Evolutionary conservation across 805 yeast genomes (phyloP), one percentile per base, ranked within the genome.

Genomic region (Yueomyces sinensis): DNA sequence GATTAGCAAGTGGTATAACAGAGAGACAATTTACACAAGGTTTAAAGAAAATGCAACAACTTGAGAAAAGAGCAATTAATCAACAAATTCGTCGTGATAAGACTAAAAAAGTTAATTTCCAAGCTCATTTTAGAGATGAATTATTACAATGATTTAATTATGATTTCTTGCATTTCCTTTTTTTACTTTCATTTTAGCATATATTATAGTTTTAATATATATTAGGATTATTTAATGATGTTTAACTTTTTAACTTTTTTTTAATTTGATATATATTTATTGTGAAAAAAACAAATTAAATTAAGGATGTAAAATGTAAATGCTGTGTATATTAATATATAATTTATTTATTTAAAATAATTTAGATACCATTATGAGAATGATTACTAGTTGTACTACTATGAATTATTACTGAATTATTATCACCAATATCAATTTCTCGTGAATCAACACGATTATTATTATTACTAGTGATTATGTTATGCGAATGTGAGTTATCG

Each of bases 91-190:
- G 59, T 27, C 62, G 75, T 41, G 81, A 82, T 22, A 11, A 20
- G 24, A 70, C 74, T 37, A 81, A 74, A 56, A 73, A 73, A 52
- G 63, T 76, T 54, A 91, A 89, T 59, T 70, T 74, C 66, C 95
- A 89, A 67, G 72, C 74, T 22, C 94, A 91, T 53, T 83, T 59
- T 65, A 70, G 94, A 52, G 94, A 84, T 52, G 77, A 74, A 50
- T 58, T 82, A 45, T 62, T 83, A 31, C 59, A 51, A 38, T 46
- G 41, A 38, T 20, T 7, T 7, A n/a, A n/a, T n/a, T n/a, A n/a
- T n/a, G n/a, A n/a, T n/a, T n/a, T n/a, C n/a, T n/a, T 31, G 13
- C 4, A 18, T 30, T 17, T n/a, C 28, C 9, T n/a, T n/a, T 9
- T 25, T 11, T 9, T 25, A 17, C 3, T 29, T 19, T 11, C 9